Evolutionary conservation across 352 stramenopile species (phyloP).

Genomic region (Pythium sukuiense): DNA sequence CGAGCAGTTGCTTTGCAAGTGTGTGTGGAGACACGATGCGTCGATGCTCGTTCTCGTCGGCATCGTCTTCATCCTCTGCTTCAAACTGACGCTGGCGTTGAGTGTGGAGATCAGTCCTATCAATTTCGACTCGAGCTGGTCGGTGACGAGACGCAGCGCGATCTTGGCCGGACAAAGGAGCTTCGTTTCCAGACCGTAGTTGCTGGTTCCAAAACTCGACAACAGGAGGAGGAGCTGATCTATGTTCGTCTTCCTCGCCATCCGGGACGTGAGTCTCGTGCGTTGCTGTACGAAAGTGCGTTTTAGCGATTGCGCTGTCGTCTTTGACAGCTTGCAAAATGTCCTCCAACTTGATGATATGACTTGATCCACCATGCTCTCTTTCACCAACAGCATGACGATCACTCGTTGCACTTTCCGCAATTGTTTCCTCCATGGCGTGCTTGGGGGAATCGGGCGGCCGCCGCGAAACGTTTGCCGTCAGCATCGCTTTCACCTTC

Average conservation of each 20-base stretch:
- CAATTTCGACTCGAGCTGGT: slow-evolving; percentile 19
- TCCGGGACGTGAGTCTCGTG: neutral
- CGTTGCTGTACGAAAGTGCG: neutral
- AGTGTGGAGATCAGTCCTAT: slow-evolving; percentile 9
- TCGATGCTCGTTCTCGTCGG: slow-evolving; percentile 14
- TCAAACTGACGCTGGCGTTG: slow-evolving; percentile 8
- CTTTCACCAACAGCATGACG: too few species aligned
- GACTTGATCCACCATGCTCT: neutral
- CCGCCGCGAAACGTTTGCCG: neutral
- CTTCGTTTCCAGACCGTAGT: neutral
- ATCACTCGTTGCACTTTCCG: neutral
- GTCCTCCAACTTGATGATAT: neutral
- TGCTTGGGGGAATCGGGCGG: too few species aligned
- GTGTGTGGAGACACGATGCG: slow-evolving; percentile 44
- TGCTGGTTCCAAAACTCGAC: slow-evolving; percentile 27
- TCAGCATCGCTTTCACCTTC: neutral
- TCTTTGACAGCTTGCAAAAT: slow-evolving; percentile 3
- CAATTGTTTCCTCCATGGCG: neutral
- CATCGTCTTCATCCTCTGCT: slow-evolving; percentile 19
- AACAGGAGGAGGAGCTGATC: neutral
- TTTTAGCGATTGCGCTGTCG: neutral
- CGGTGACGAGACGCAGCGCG: neutral
- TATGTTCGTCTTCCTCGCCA: neutral
- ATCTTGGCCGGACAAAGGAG: neutral
- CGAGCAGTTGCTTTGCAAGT: slow-evolving; percentile 50